Conservation (phyloP, 495 filamentous ascomycete genomes). For the Amorphotheca resinae region DNA sequence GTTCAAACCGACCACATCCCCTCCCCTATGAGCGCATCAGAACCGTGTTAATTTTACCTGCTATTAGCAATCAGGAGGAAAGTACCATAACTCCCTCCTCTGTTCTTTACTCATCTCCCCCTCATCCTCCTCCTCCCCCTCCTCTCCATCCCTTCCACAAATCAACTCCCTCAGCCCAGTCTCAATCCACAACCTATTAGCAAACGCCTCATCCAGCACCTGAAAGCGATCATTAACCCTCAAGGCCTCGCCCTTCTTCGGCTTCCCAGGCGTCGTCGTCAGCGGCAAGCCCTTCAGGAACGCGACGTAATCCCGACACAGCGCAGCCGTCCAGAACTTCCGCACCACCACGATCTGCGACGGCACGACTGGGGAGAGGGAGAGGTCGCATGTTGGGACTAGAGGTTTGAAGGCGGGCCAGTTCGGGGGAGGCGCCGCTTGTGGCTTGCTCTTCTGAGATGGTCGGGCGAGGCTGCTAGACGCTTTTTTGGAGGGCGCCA, state of each 20-base stretch:
- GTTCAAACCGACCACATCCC: slow-evolving; percentile 74
- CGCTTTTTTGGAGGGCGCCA: slow-evolving; percentile 3
- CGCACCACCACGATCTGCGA: slow-evolving; percentile 65
- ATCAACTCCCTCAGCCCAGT: slow-evolving; percentile 45
- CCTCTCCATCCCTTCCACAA: slow-evolving; percentile 19
- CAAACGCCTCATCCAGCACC: slow-evolving; percentile 62
- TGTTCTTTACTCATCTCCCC: slow-evolving; percentile 19
- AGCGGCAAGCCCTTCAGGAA: slow-evolving; percentile 69
- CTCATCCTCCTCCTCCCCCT: slow-evolving; percentile 9
- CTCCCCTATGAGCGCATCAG: slow-evolving; percentile 50
- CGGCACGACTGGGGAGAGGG: slow-evolving; percentile 34
- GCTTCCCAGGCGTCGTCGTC: slow-evolving; percentile 68
- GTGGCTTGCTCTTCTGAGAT: too few relatives aligned
- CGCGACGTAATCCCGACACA: slow-evolving; percentile 70
- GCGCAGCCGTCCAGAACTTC: slow-evolving; percentile 63
- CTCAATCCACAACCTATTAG: slow-evolving; percentile 57
- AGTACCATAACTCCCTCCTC: slow-evolving; percentile 25
- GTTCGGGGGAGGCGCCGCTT: slow-evolving; percentile 29
- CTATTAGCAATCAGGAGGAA: background rate
- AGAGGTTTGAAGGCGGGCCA: slow-evolving; percentile 74
- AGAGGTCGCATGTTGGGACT: slow-evolving; percentile 53
- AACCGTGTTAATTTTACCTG: background rate
- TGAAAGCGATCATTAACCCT: slow-evolving; percentile 89
- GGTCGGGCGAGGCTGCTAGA: too few relatives aligned
- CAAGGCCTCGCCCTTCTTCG: slow-evolving; percentile 74